Evolutionary conservation across 306 rosid genomes (phyloP), one percentile per base, ranked within the genome.

Genomic region (Trichosanthes truncata): DNA sequence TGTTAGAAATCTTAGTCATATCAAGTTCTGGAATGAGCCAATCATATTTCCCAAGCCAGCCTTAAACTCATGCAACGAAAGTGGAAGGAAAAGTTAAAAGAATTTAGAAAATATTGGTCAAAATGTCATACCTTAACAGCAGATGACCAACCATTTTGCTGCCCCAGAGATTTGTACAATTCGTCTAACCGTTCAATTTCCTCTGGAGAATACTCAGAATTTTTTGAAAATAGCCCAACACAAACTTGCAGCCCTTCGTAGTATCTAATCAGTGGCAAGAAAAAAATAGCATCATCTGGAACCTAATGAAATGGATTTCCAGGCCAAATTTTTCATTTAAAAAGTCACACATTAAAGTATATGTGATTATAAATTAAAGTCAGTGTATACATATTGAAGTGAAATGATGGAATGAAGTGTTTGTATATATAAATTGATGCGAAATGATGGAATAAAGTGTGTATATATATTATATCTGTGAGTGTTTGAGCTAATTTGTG

Each of bases 231-330:
- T 76, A 95, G 88, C 80, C 97, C 96, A 78, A 89, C 88, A 82
- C 99, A 95, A 82, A 87, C 90, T 81, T 95, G 99, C 77, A 95
- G 92, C 84, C 99, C 99, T 85, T 93, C 93, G 82, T 91, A 95
- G 79, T 95, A 93, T 75, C 99, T 95, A 88, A 84, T 78, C 65
- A 79, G 63, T 31, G 45, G 78, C 9, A 49, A 51, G 48, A 52
- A 74, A 51, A 29, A 74, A 29, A 74, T 49, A 74, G 43, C 45
- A 74, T 74, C 61, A 49, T 74, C 61, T 14, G 38, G 38, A 48
- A 74, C 43, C 78, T 74, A 74, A 74, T 17, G 40, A 26, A 36
- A 73, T 73, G 53, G 29, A 74, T 29, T 76, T 76, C 23, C 51
- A 76, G 66, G 52, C 68, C 53, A 56, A 33, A 40, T 21, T 21